These are phyloP conservation scores for Geranium brycei DNA, from an alignment of 345 rosid genomes.

Conservation along the genomic window DNA sequence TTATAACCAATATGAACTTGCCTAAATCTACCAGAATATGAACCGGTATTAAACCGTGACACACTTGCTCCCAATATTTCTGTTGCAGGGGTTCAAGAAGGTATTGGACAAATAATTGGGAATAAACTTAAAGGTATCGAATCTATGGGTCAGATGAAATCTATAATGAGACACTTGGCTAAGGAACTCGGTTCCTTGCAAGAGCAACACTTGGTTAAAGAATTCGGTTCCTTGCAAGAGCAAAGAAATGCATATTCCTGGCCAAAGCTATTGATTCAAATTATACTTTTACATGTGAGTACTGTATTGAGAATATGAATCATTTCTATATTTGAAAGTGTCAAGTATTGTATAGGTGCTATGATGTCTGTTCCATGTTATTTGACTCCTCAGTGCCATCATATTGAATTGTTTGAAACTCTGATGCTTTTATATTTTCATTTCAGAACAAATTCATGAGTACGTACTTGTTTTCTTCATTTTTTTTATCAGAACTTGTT, in stretches of 20 bases:
- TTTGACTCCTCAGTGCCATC: neutral
- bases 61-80: neutral
- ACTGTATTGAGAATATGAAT: slow-evolving; percentile 31
- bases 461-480: no score
- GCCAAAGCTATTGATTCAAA: slow-evolving; percentile 29
- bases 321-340: slow-evolving; percentile 23
- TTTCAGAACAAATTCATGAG: no score
- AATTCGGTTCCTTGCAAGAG: slow-evolving; percentile 16
- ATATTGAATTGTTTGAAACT: slow-evolving; percentile 2
- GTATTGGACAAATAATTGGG: slow-evolving; percentile 54
- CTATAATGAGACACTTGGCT: slow-evolving; percentile 14
- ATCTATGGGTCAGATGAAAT: slow-evolving; percentile 5
- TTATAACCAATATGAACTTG: no score
- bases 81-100: slow-evolving; percentile 53
- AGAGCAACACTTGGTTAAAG: slow-evolving; percentile 9
- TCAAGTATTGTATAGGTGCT: slow-evolving; percentile 16
- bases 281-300: slow-evolving; percentile 27
- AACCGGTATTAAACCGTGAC: neutral
- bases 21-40: no score
- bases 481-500: no score
- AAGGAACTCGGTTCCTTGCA: slow-evolving; percentile 1
- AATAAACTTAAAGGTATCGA: slow-evolving; percentile 18
- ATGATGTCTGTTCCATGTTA: slow-evolving; percentile 4
- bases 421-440: neutral
- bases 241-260: slow-evolving; percentile 15